A percentile compares a stretch with the other conserved stretches of the same genome.
Conservation (phyloP, 768 basidiomycete species). For the Brasilioporus rufonigricans region DNA sequence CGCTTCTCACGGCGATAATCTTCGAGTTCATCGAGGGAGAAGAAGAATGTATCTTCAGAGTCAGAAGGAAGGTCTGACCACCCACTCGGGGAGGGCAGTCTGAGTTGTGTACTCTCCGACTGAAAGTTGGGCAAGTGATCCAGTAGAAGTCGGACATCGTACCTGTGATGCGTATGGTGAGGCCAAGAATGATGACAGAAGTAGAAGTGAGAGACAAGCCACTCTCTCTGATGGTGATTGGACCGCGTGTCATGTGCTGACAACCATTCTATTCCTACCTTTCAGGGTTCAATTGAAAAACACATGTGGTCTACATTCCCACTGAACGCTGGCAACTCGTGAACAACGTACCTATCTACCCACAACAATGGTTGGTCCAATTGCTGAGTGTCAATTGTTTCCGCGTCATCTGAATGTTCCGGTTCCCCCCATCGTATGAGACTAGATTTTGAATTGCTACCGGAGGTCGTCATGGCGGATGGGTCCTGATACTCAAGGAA, state of each 20-base stretch:
- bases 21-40: constrained; percentile 62
- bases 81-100: constrained; percentile 50
- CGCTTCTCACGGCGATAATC: constrained; percentile 70
- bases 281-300: constrained; percentile 1
- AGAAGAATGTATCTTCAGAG: constrained; percentile 81
- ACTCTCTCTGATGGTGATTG: constrained; percentile 2
- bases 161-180: constrained; percentile 46
- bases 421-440: constrained; percentile 34
- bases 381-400: not conserved
- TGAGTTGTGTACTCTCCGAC: not conserved
- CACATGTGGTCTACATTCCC: constrained; percentile 6
- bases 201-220: constrained; percentile 19
- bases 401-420: constrained; percentile 9
- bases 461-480: not conserved
- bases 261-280: constrained; percentile 10
- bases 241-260: constrained; percentile 2
- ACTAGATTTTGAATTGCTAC: constrained; percentile 26
- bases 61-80: constrained; percentile 90
- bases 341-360: constrained; percentile 79
- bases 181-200: constrained; percentile 10
- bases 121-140: constrained; percentile 40
- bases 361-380: constrained; percentile 40
- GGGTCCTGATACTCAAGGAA: constrained; percentile 32
- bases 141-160: constrained; percentile 76
- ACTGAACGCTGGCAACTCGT: constrained; percentile 9